Conservation (phyloP, 345 rosid species). For the Rhizophora apiculata region DNA sequence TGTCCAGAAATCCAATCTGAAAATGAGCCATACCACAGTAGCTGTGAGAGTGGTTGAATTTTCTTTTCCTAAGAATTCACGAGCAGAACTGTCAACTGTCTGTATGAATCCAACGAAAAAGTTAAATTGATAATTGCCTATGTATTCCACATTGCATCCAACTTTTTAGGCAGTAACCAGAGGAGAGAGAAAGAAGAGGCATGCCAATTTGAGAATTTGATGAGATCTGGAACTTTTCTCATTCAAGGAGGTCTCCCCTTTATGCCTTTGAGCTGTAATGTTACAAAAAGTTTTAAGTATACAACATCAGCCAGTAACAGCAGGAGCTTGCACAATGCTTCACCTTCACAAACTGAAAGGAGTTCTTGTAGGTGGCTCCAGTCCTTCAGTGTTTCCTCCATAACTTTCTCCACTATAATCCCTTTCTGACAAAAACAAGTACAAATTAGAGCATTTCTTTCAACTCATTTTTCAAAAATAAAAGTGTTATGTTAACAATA, state of each 20-base stretch:
- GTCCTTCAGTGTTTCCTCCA: conserved; percentile 79
- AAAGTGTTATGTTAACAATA: conserved; percentile 17
- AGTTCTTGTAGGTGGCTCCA: conserved; percentile 84
- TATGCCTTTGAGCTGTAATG: conserved; percentile 77
- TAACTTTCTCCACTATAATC: conserved; percentile 78
- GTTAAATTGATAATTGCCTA: conserved; percentile 8
- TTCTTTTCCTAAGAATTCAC: conserved; percentile 88
- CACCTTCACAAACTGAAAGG: conserved; percentile 89
- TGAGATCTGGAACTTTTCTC: conserved; percentile 99
- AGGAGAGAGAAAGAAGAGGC: conserved; percentile 8
- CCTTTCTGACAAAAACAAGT: conserved; percentile 61
- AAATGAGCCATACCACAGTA: conserved; percentile 65
- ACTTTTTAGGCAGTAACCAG: neutral
- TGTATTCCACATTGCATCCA: neutral
- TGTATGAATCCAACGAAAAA: conserved; percentile 26
- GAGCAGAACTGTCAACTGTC: conserved; percentile 95
- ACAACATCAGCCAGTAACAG: conserved; percentile 18
- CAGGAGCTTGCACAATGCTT: conserved; percentile 13
- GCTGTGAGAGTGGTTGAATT: conserved; percentile 86
- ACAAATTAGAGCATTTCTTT: conserved; percentile 19
- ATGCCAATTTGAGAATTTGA: conserved; percentile 91
- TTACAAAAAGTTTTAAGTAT: conserved; percentile 16
- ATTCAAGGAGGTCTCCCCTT: conserved; percentile 87
- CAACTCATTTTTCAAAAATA: neutral
- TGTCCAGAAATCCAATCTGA: neutral